Percentiles rank a stretch among this genome's conserved stretches.
Conservation (phyloP, 2,329 filamentous ascomycete species). For the Cercospora nicotianae region DNA sequence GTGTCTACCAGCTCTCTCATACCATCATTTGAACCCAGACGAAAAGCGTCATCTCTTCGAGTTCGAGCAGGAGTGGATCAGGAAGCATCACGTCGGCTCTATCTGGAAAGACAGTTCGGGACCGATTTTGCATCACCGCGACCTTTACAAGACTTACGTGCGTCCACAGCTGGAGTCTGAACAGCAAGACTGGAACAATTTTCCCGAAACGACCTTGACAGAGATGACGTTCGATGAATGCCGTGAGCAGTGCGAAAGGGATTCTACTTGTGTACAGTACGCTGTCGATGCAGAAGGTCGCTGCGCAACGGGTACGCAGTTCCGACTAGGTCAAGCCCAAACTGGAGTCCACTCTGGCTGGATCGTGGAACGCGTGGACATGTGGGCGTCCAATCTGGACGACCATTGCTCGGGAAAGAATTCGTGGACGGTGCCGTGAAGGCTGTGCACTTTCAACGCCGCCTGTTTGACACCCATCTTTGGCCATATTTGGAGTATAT, state of each 20-base stretch:
- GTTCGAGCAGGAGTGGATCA: slow-evolving; percentile 36
- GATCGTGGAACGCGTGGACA: slow-evolving; percentile 28
- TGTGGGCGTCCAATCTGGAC: slow-evolving; percentile 22
- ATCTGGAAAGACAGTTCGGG: slow-evolving; percentile 19
- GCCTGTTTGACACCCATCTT: neutral
- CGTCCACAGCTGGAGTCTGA: slow-evolving; percentile 27
- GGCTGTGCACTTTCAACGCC: neutral
- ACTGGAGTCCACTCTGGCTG: slow-evolving; percentile 29
- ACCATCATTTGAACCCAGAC: slow-evolving; percentile 35
- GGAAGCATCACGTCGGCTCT: neutral
- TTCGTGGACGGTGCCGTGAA: slow-evolving; percentile 24
- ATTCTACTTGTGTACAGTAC: slow-evolving; percentile 32
- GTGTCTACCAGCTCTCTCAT: slow-evolving; percentile 46
- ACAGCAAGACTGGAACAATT: slow-evolving; percentile 34
- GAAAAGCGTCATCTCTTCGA: slow-evolving; percentile 33
- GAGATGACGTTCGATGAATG: slow-evolving; percentile 28
- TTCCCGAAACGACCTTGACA: slow-evolving; percentile 23
- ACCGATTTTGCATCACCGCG: slow-evolving; percentile 32
- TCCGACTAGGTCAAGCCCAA: slow-evolving; percentile 24
- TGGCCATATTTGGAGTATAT: neutral
- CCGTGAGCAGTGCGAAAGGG: slow-evolving; percentile 26
- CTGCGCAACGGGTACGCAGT: slow-evolving; percentile 26
- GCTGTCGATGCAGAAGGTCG: slow-evolving; percentile 20
- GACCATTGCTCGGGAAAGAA: slow-evolving; percentile 16
- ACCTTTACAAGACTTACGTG: slow-evolving; percentile 34